Conservation (phyloP, 2,329 filamentous ascomycete genomes). For the Aspergillus pseudoterreus region DNA sequence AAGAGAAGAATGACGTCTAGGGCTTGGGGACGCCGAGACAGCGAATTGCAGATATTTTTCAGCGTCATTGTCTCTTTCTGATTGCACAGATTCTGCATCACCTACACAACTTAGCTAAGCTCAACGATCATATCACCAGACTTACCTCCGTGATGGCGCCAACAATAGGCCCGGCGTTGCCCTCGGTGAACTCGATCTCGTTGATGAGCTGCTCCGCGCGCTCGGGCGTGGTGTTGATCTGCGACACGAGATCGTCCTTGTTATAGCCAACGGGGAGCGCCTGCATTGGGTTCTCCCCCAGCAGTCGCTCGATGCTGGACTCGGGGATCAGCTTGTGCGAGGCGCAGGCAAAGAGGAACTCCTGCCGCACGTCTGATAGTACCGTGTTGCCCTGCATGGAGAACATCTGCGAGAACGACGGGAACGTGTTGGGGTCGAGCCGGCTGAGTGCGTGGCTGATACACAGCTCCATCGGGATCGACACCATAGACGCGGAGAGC, state of each 20-base stretch:
- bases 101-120: slow-evolving; percentile 19
- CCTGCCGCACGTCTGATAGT: slow-evolving; percentile 65
- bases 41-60: slow-evolving; percentile 56
- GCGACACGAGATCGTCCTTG: slow-evolving; percentile 73
- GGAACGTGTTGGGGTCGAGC: slow-evolving; percentile 61
- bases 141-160: slow-evolving; percentile 69
- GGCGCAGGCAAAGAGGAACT: slow-evolving; percentile 88
- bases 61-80: slow-evolving; percentile 61
- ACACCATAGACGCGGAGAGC: slow-evolving; percentile 54
- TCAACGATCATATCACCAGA: neutral
- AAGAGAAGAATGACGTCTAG: slow-evolving; percentile 61
- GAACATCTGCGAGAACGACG: slow-evolving; percentile 62
- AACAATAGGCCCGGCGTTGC: slow-evolving; percentile 82
- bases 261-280: slow-evolving; percentile 70
- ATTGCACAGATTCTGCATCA: slow-evolving; percentile 55
- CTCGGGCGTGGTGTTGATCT: slow-evolving; percentile 73
- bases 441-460: slow-evolving; percentile 63
- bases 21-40: slow-evolving; percentile 53
- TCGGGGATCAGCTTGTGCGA: slow-evolving; percentile 81
- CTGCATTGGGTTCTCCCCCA: slow-evolving; percentile 81
- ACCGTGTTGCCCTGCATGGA: slow-evolving; percentile 57
- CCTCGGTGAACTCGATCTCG: slow-evolving; percentile 84
- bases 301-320: slow-evolving; percentile 69
- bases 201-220: slow-evolving; percentile 71
- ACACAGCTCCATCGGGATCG: slow-evolving; percentile 59